Percentiles rank a stretch among this genome's conserved stretches.
These are phyloP conservation scores for Pterocarpus macrocarpus DNA, from an alignment of 306 rosid species.

Conservation along the genomic window DNA sequence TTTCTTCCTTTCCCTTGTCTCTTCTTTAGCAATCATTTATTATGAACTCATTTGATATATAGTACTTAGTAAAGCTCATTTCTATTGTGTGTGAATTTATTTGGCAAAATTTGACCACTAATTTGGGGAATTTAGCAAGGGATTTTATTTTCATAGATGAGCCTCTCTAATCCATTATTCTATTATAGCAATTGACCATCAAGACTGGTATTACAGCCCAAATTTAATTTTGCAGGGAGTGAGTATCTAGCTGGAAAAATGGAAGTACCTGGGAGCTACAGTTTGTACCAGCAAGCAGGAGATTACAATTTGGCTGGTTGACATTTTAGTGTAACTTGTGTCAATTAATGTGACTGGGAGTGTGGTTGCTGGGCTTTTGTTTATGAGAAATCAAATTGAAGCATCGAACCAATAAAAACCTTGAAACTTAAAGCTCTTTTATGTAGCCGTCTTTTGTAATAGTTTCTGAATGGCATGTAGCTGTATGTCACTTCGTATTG, in stretches of 20 bases:
- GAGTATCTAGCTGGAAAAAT: constrained; percentile 78
- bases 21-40: neutral
- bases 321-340: constrained; percentile 48
- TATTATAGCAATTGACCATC: neutral
- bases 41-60: constrained; percentile 27
- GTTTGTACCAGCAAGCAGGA: constrained; percentile 68
- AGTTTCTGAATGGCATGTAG: constrained; percentile 42
- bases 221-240: constrained; percentile 57
- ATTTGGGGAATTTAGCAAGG: neutral
- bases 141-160: neutral
- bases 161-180: neutral
- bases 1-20: neutral
- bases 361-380: constrained; percentile 35
- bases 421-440: neutral
- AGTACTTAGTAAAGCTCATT: constrained; percentile 11
- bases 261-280: constrained; percentile 65
- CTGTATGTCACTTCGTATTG: constrained; percentile 18
- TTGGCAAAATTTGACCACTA: too few species aligned
- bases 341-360: constrained; percentile 20
- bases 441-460: neutral
- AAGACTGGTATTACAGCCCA: constrained; percentile 23
- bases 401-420: neutral
- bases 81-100: neutral
- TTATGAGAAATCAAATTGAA: constrained; percentile 23
- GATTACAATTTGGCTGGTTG: constrained; percentile 67